These are phyloP conservation scores for Sisymbrium altissimum DNA, from an alignment of 345 rosid species.

Conservation along the genomic window DNA sequence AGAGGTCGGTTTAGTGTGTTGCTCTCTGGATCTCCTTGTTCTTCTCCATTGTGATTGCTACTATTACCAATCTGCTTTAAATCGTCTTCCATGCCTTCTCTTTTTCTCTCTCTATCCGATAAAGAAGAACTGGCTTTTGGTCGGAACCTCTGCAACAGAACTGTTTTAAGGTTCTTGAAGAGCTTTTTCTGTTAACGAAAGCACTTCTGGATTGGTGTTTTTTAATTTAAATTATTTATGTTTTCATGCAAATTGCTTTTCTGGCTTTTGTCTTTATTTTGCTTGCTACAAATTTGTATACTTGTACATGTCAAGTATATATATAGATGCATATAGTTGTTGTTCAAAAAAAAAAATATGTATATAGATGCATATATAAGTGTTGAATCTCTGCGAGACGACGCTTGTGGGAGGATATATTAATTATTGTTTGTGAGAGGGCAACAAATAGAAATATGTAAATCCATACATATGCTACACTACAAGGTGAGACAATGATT, in stretches of 20 bases:
- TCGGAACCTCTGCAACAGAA: constrained; percentile 34
- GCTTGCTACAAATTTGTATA: neutral
- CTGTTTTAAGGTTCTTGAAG: constrained; percentile 27
- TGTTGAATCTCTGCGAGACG: neutral
- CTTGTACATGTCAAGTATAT: neutral
- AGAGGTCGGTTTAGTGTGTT: constrained; percentile 61
- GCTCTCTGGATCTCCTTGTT: constrained; percentile 61
- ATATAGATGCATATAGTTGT: too few species aligned
- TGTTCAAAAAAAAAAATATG: too few species aligned
- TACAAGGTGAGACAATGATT: constrained; percentile 25
- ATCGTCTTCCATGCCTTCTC: constrained; percentile 40
- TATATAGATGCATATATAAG: neutral
- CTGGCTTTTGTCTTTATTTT: neutral
- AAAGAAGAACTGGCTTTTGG: constrained; percentile 25
- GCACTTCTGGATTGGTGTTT: neutral
- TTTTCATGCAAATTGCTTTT: constrained; percentile 3
- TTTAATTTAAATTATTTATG: neutral
- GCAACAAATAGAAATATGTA: constrained; percentile 16
- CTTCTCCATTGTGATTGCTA: constrained; percentile 38
- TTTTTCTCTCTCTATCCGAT: constrained; percentile 5
- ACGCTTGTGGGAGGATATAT: neutral
- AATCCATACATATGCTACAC: constrained; percentile 18
- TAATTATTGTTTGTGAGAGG: constrained; percentile 7
- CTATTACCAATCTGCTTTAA: constrained; percentile 17
- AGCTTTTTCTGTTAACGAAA: constrained; percentile 20